Conservation (phyloP, 2,329 filamentous ascomycete genomes). For the Scorias spongiosa region DNA sequence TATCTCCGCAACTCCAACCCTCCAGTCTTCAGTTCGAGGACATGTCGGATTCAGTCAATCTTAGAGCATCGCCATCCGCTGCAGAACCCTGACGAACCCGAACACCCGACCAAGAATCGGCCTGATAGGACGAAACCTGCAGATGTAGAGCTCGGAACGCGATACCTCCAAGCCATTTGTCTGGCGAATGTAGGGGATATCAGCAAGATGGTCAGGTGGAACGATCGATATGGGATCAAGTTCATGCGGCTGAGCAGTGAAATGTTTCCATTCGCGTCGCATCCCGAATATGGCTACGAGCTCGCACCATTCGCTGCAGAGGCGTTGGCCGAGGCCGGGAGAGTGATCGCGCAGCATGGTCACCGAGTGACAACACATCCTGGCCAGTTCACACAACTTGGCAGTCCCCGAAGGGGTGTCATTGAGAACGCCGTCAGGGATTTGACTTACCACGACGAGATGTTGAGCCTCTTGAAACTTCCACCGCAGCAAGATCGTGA, state of each 20-base stretch:
- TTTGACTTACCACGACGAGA: conserved; percentile 73
- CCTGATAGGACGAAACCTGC: conserved; percentile 60
- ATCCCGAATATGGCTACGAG: conserved; percentile 72
- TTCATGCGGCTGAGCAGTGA: conserved; percentile 88
- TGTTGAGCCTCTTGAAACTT: conserved; percentile 62
- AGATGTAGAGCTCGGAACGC: conserved; percentile 49
- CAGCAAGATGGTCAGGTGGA: conserved; percentile 77
- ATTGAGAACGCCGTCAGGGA: conserved; percentile 65
- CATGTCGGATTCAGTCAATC: conserved; percentile 81
- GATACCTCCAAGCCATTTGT: conserved; percentile 62
- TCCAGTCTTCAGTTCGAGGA: conserved; percentile 78
- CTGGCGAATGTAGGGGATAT: conserved; percentile 73
- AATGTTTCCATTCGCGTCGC: conserved; percentile 94
- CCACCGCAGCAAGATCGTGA: conserved; percentile 67
- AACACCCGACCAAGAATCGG: conserved; percentile 72
- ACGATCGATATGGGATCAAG: conserved; percentile 78
- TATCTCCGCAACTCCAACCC: conserved; percentile 71
- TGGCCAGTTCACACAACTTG: conserved; percentile 83
- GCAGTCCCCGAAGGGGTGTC: conserved; percentile 64
- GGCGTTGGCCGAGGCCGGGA: conserved; percentile 59
- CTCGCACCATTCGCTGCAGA: conserved; percentile 71
- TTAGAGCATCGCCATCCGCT: conserved; percentile 77
- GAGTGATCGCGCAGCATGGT: conserved; percentile 58
- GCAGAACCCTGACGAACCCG: conserved; percentile 55
- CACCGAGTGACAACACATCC: conserved; percentile 85